Evolutionary conservation across 2,329 filamentous ascomycete species (phyloP).

Genomic region (Samsoniella hepiali): DNA sequence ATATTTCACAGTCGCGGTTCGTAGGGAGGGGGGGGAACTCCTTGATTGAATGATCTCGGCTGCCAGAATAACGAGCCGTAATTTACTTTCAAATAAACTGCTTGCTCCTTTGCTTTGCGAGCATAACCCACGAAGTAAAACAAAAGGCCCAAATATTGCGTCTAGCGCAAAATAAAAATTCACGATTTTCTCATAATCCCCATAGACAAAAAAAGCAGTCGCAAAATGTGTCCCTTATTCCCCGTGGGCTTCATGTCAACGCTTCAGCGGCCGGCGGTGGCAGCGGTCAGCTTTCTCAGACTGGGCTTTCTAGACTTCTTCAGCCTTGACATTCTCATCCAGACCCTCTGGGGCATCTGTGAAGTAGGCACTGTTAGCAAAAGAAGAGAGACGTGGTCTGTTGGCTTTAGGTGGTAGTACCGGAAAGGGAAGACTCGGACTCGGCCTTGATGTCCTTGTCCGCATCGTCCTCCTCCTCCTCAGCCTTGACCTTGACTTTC

Average conservation of each 20-base stretch:
- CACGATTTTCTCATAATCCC: background rate
- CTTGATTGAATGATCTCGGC: background rate
- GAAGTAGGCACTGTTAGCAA: background rate
- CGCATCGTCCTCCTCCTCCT: conserved; percentile 20
- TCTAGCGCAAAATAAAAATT: background rate
- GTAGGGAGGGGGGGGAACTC: too few species aligned
- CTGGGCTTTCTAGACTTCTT: background rate
- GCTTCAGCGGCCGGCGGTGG: background rate
- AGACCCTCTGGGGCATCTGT: conserved; percentile 8
- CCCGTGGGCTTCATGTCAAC: background rate
- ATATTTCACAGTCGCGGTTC: too few species aligned
- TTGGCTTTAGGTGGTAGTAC: conserved; percentile 20
- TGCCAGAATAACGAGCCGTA: background rate
- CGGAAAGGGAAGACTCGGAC: conserved; percentile 27
- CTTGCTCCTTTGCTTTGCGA: background rate
- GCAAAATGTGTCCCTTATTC: background rate
- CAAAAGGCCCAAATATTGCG: background rate
- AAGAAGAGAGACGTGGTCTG: background rate
- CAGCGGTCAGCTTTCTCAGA: background rate
- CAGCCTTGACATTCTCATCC: background rate
- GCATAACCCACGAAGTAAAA: background rate
- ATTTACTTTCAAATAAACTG: background rate
- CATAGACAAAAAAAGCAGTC: background rate
- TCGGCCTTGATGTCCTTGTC: conserved; percentile 25
- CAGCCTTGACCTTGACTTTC: conserved; percentile 18